phyloP scores from a whole-genome alignment of 1,139 yeast genomes.

The Zygosaccharomyces sapae region DNA sequence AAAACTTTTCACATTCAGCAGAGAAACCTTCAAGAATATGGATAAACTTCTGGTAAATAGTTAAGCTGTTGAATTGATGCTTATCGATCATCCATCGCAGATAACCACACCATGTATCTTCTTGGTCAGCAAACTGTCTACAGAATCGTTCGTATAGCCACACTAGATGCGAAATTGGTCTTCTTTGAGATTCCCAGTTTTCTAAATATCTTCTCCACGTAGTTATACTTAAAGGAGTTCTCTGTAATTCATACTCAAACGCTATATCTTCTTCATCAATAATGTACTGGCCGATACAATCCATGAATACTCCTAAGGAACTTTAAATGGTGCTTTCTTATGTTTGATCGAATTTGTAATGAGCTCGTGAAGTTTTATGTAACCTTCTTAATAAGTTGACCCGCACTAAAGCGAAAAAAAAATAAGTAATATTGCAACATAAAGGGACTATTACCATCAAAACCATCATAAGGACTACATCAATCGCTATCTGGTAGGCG shows the following conservation, averaged over 20 bases:
- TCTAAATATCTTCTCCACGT: slow-evolving; percentile 33
- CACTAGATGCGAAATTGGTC: slow-evolving; percentile 16
- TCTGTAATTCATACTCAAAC: slow-evolving; percentile 33
- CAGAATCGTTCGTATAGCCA: slow-evolving; percentile 34
- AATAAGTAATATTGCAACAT: slow-evolving; percentile 3
- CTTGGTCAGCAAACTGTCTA: slow-evolving; percentile 18
- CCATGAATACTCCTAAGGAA: slow-evolving; percentile 6
- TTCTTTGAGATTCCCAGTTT: slow-evolving; percentile 19
- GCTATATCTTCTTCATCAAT: slow-evolving; percentile 31
- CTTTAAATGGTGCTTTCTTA: not conserved
- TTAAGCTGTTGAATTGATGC: slow-evolving; percentile 4
- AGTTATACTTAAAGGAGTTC: slow-evolving; percentile 17
- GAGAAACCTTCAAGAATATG: slow-evolving; percentile 44
- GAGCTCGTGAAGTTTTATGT: slow-evolving; percentile 1
- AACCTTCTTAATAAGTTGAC: not conserved
- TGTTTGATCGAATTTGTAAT: not conserved
- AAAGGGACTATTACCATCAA: slow-evolving; percentile 1
- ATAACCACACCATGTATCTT: slow-evolving; percentile 27
- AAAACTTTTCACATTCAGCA: slow-evolving; percentile 46
- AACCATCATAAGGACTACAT: no score
- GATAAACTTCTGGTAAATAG: slow-evolving; percentile 41
- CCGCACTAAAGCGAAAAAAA: slow-evolving; percentile 1
- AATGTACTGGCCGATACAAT: slow-evolving; percentile 15
- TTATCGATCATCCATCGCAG: slow-evolving; percentile 16
- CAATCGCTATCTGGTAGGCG: no score